Conservation (phyloP, 345 rosid genomes). For the Populus deltoides region DNA sequence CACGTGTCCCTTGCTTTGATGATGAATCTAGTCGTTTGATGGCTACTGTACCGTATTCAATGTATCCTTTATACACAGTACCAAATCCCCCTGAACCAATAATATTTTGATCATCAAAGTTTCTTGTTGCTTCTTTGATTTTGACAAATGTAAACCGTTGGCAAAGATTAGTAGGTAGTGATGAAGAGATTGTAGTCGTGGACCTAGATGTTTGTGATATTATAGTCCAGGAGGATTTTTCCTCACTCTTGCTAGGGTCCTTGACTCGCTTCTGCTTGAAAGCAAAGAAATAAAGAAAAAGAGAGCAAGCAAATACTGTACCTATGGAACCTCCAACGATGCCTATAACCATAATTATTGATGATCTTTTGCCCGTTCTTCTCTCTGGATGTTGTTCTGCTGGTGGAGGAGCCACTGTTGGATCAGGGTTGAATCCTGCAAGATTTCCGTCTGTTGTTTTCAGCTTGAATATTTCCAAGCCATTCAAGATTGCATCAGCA, state of each 20-base stretch:
- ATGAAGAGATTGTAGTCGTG: not conserved
- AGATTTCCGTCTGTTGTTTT: slow-evolving; percentile 12
- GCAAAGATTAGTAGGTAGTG: slow-evolving; percentile 20
- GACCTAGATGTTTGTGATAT: not conserved
- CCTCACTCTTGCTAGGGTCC: not conserved
- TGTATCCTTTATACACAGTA: slow-evolving; percentile 34
- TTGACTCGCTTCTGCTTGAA: not conserved
- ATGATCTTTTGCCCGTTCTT: not conserved
- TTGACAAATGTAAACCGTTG: slow-evolving; percentile 34
- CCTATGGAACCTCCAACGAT: not conserved
- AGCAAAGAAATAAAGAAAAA: slow-evolving; percentile 9
- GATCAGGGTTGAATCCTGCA: not conserved
- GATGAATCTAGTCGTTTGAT: slow-evolving; percentile 37
- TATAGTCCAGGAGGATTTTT: slow-evolving; percentile 19
- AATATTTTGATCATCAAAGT: slow-evolving; percentile 20
- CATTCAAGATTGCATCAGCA: slow-evolving; percentile 22
- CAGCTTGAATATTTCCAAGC: slow-evolving; percentile 27
- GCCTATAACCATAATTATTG: not conserved
- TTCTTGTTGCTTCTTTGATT: slow-evolving; percentile 28
- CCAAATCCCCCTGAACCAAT: slow-evolving; percentile 47
- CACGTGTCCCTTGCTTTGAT: slow-evolving; percentile 39
- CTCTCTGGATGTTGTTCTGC: not conserved
- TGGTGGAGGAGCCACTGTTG: not conserved
- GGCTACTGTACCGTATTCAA: slow-evolving; percentile 34
- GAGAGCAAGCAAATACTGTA: not conserved